Base-by-base conservation (phyloP, 192 early-diverging fungal genomes). In the Chytriomyces sp. region DNA sequence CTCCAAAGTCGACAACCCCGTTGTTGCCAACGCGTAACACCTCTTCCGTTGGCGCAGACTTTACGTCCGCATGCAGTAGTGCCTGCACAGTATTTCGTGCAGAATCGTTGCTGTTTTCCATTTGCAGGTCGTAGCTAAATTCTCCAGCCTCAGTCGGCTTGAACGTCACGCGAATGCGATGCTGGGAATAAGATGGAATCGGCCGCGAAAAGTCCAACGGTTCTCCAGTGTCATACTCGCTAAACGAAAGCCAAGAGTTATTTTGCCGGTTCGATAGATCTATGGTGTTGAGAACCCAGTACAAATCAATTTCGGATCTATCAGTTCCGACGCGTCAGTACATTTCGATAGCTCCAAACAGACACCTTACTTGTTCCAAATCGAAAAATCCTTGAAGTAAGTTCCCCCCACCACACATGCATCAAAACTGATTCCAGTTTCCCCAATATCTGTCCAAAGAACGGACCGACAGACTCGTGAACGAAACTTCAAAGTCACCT, bases 361-460 rank as follows among this genome's bases (percentile, higher is more conserved):
- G 28, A 28, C 10, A 30, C 12, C n/a, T 26, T 19, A 70, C 68
- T 70, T 70, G 69, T 82, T 98, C 80, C 87, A 88, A 25, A 99
- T 87, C 0, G 90, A 90, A 73, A 99, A 93, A 73, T 94, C 91
- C 53, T 93, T 92, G 80, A 93, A 92, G 70, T 96, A 98, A 10
- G 89, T 89, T 30, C 89, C 90, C 17, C 94, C 94, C 25, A 89
- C 83, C 6, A 97, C 91, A 73, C 96, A 99, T 74, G 97, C 95
- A 64, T 99, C 94, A 77, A 99, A 93, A 59, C 89, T 89, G 28
- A 99, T 86, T 25, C 96, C 96, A 39, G 91, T 94, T 52, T 95
- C 93, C 4, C 90, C 89, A 76, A 96, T 90, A 73, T 99, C 94
- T 59, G 93, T 93, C 83, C 93, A 93, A 17, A 99, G 81, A 30